These are phyloP conservation scores for Trichophyton schoenleinii DNA, from an alignment of 2,329 filamentous ascomycete species.

Conservation along the genomic window DNA sequence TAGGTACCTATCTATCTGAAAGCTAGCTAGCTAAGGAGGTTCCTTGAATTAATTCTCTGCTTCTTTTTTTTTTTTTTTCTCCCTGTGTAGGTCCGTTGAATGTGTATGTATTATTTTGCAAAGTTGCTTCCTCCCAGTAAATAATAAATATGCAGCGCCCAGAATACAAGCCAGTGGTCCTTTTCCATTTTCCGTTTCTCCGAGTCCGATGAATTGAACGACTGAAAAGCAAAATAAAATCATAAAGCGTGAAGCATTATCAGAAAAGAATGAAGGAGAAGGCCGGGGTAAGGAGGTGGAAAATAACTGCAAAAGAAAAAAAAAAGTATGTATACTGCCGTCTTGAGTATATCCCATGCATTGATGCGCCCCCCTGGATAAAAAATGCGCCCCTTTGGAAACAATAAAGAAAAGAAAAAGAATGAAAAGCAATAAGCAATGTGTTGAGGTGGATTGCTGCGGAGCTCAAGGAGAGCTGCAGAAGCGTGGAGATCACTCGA, in stretches of 20 bases:
- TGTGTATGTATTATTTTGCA: background rate
- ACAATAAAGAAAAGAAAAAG: background rate
- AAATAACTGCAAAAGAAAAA: background rate
- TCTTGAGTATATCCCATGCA: background rate
- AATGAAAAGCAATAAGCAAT: background rate
- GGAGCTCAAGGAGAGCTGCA: background rate
- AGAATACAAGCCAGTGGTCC: background rate
- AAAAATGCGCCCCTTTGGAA: background rate
- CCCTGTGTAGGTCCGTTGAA: background rate
- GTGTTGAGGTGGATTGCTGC: background rate
- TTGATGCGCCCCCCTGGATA: background rate
- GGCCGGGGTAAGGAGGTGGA: background rate
- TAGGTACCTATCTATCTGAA: background rate
- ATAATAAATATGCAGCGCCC: background rate
- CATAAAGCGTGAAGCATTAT: background rate
- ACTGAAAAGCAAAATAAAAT: background rate
- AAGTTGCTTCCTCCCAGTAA: background rate
- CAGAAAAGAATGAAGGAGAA: background rate
- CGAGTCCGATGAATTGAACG: background rate
- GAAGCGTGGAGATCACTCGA: background rate
- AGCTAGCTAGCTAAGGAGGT: background rate
- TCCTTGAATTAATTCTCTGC: background rate
- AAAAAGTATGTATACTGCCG: background rate
- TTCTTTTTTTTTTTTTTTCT: background rate
- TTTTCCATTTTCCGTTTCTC: background rate